Percentiles rank a stretch among this genome's conserved stretches.
These are phyloP conservation scores for Coccomyxa subellipsoidea DNA, from an alignment of 163 green algal species.

Conservation along the genomic window DNA sequence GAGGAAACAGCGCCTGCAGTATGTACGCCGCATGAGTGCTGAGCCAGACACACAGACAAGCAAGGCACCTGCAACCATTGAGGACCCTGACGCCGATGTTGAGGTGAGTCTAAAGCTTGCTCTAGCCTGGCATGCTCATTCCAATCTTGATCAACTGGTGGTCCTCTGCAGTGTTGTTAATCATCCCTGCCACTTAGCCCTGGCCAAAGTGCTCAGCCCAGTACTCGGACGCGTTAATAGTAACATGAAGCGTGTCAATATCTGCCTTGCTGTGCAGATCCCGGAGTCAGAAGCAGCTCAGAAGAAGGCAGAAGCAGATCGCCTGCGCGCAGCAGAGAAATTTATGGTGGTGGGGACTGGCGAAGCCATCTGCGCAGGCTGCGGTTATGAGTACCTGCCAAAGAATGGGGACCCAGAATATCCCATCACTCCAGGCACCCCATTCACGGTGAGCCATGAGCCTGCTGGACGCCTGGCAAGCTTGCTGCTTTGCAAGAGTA, in stretches of 20 bases:
- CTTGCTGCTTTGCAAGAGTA: too few relatives aligned
- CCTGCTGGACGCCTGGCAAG: too few relatives aligned
- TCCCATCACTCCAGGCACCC: conserved; percentile 72
- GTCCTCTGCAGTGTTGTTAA: too few relatives aligned
- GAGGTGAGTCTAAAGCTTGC: not conserved
- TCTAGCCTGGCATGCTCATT: not conserved
- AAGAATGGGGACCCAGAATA: conserved; percentile 89
- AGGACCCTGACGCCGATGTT: not conserved
- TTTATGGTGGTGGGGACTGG: conserved; percentile 89
- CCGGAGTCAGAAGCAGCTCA: conserved; percentile 34
- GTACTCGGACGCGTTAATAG: too few relatives aligned
- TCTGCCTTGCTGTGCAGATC: conserved; percentile 22
- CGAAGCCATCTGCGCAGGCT: conserved; percentile 71
- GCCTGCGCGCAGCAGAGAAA: conserved; percentile 82
- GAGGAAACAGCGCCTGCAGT: not conserved
- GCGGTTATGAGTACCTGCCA: conserved; percentile 81
- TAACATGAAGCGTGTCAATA: too few relatives aligned
- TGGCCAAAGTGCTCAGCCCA: too few relatives aligned
- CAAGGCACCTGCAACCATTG: not conserved
- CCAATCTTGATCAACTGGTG: too few relatives aligned
- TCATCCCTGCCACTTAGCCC: too few relatives aligned
- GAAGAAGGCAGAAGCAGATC: conserved; percentile 70
- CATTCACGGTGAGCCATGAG: conserved; percentile 61
- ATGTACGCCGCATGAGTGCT: not conserved
- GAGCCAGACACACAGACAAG: not conserved